Percentiles rank a stretch among this genome's conserved stretches.
phyloP scores from a whole-genome alignment of 305 asterid genomes.

The Fraxinus albicans region DNA sequence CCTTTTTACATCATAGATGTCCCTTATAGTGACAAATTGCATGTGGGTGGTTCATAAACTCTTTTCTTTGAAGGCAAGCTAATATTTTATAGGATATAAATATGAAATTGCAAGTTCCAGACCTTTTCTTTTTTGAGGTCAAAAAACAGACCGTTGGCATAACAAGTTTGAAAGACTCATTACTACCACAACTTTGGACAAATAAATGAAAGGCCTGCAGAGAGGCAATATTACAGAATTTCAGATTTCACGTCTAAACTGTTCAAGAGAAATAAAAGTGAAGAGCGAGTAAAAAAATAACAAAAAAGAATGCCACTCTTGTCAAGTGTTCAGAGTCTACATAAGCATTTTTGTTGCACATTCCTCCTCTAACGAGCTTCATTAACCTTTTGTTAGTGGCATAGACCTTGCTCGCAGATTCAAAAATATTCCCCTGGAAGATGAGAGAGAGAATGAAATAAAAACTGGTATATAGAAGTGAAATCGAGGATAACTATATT shows the following conservation, averaged over 20 bases:
- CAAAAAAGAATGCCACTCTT: not conserved
- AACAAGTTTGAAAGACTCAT: no score
- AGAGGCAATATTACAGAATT: not conserved
- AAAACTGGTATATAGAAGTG: not conserved
- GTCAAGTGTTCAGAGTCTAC: constrained; percentile 4
- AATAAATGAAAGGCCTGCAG: not conserved
- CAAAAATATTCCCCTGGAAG: constrained; percentile 84
- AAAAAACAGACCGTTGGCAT: not conserved
- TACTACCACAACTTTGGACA: not conserved
- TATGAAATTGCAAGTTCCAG: not conserved
- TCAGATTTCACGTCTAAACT: not conserved
- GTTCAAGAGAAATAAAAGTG: not conserved
- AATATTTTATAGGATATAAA: not conserved
- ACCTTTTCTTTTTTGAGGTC: not conserved
- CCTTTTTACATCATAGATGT: no score
- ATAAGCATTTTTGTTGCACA: not conserved
- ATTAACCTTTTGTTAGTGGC: constrained; percentile 53
- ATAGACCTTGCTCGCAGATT: constrained; percentile 77
- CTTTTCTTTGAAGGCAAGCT: not conserved
- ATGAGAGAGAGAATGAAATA: not conserved
- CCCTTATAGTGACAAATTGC: no score
- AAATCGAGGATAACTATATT: not conserved
- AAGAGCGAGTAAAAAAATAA: not conserved
- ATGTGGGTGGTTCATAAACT: no score
- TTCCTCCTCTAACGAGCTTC: constrained; percentile 10